A percentile compares a stretch with the other conserved stretches of the same genome.
phyloP scores from a whole-genome alignment of 768 basidiomycete genomes.

The Lactifluus subvellereus region DNA sequence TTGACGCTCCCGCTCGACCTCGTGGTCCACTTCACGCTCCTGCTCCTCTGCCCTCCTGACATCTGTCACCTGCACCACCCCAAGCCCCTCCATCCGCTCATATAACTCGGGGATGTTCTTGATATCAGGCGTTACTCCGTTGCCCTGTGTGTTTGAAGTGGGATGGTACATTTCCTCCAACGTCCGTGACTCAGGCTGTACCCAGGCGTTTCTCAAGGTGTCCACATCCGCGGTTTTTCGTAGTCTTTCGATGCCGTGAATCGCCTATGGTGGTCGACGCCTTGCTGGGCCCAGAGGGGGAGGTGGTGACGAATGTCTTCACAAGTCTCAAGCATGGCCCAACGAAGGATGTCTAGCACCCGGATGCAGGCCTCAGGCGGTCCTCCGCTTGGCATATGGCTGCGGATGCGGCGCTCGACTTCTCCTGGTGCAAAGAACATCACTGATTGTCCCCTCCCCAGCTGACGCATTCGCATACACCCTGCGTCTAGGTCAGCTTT shows the following conservation, averaged over 20 bases:
- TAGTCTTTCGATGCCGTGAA: not conserved
- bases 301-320: slow-evolving; percentile 3
- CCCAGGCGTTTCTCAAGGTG: not conserved
- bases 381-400: not conserved
- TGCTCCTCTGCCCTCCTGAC: slow-evolving; percentile 11
- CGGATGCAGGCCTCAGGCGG: not conserved
- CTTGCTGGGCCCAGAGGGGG: slow-evolving; percentile 7
- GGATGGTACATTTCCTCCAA: slow-evolving; percentile 2
- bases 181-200: not conserved
- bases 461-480: slow-evolving; percentile 12
- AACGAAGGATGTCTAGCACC: slow-evolving; percentile 3
- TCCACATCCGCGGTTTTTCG: not conserved
- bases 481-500: not conserved
- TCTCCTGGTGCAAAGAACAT: slow-evolving; percentile 10
- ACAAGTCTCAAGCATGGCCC: slow-evolving; percentile 13
- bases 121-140: not conserved
- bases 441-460: slow-evolving; percentile 7
- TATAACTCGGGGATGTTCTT: not conserved
- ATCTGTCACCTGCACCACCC: not conserved
- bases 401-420: slow-evolving; percentile 2
- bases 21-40: slow-evolving; percentile 8
- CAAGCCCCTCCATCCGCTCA: not conserved
- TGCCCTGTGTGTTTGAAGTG: not conserved
- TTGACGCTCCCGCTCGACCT: not conserved
- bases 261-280: not conserved